phyloP scores from a whole-genome alignment of 1,139 yeast species.

The Debaryomyces subglobosus region DNA sequence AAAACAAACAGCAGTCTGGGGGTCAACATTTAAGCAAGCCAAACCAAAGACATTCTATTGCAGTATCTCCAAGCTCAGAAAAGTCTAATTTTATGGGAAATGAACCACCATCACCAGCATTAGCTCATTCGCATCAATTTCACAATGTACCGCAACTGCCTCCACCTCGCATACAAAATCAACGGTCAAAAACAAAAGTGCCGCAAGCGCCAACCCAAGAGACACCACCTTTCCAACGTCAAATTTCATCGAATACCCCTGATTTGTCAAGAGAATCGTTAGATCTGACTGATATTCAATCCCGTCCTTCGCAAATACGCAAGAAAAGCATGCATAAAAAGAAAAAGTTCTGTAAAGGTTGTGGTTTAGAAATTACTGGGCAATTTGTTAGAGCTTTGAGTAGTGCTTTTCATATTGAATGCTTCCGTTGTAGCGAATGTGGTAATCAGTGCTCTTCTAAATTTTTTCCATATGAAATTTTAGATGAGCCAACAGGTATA shows the following conservation, averaged over 20 bases:
- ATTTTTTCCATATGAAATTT: slow-evolving; percentile 61
- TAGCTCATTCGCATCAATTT: background rate
- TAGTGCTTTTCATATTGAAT: slow-evolving; percentile 79
- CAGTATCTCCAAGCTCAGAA: slow-evolving; percentile 16
- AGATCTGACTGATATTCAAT: slow-evolving; percentile 4
- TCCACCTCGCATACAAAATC: background rate
- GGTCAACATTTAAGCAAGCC: slow-evolving; percentile 8
- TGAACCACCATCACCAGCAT: background rate
- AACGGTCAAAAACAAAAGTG: background rate
- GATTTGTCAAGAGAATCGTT: background rate
- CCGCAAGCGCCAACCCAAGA: slow-evolving; percentile 8
- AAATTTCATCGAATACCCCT: background rate
- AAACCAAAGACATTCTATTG: slow-evolving; percentile 19
- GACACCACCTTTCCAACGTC: slow-evolving; percentile 1
- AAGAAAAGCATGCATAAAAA: slow-evolving; percentile 24
- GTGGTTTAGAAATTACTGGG: slow-evolving; percentile 71
- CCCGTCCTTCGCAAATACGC: slow-evolving; percentile 1
- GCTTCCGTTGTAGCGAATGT: slow-evolving; percentile 87
- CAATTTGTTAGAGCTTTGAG: slow-evolving; percentile 86
- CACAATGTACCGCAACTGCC: slow-evolving; percentile 2
- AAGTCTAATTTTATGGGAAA: slow-evolving; percentile 1
- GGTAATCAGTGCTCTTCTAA: slow-evolving; percentile 72
- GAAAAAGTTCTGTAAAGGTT: slow-evolving; percentile 56
- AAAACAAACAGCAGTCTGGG: background rate
- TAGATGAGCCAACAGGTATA: slow-evolving; percentile 35